Conservation (phyloP, 1,284 basidiomycete genomes). For the Retiboletus fuscus region DNA sequence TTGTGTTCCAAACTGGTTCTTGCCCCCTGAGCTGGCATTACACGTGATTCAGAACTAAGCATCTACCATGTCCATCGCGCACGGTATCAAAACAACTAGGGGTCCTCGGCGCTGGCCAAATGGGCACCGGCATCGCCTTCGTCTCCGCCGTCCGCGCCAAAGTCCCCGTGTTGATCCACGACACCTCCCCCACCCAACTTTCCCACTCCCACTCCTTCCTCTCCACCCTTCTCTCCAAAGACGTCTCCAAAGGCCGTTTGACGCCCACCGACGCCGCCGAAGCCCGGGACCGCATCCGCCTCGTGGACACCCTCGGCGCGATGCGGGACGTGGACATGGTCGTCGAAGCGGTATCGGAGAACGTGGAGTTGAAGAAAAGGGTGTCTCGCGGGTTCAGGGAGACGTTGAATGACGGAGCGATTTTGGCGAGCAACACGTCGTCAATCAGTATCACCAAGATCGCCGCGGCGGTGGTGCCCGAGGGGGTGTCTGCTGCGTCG, state of each 20-base stretch:
- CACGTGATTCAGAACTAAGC: conserved; percentile 38
- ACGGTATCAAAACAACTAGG: conserved; percentile 78
- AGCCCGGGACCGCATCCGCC: conserved; percentile 72
- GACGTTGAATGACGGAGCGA: conserved; percentile 77
- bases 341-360: conserved; percentile 94
- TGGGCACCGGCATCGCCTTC: conserved; percentile 90
- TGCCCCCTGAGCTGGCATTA: background rate
- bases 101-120: conserved; percentile 86
- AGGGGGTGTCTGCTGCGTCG: conserved; percentile 67
- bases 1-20: too few relatives aligned
- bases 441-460: conserved; percentile 96
- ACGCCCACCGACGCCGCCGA: conserved; percentile 79
- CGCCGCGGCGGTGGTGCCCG: conserved; percentile 79
- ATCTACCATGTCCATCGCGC: conserved; percentile 62
- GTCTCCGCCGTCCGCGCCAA: conserved; percentile 85
- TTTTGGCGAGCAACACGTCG: conserved; percentile 94
- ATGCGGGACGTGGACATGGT: conserved; percentile 88
- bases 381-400: conserved; percentile 83
- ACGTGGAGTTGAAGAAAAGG: conserved; percentile 80
- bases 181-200: conserved; percentile 74
- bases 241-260: conserved; percentile 86
- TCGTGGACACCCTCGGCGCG: conserved; percentile 66
- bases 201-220: conserved; percentile 78
- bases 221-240: conserved; percentile 88
- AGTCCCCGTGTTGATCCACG: conserved; percentile 81